Base-by-base conservation (phyloP, 2,329 filamentous ascomycete genomes). In the Neofusicoccum sp. region DNA sequence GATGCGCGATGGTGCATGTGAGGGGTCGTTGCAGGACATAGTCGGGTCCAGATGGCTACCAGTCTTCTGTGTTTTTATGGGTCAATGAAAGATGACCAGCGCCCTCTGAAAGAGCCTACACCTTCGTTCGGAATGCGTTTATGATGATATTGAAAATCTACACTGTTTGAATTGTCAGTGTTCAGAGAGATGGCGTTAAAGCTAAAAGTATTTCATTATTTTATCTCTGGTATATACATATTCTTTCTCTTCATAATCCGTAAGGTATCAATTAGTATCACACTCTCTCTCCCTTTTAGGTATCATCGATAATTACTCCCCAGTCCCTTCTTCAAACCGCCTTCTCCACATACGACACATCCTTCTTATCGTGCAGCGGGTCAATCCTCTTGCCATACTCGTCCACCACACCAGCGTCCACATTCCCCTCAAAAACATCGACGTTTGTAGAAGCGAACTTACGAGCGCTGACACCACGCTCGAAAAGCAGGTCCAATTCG, bases 401-500 rank as follows among this genome's bases (percentile, higher is more conserved):
- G 41, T 70, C 65, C 43, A 75, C 72, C 36, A 68, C 66, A 3
- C 34, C 47, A 68, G 70, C 61, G 68, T 65, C 30, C 71, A 61
- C 54, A 16, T 63, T 64, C 47, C 69, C 68, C 38, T 67, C 71
- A 63, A 85, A 86, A 4, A 85, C 83, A 71, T 86, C 80, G 1
- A 86, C 79, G 36, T 79, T 64, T 0, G 83, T 84, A 30, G 65
- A 74, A 1, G 85, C 83, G 71, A 95, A 96, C 68, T 91, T 88
- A 67, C 91, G 81, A 6, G 90, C 89, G 65, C 83, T 82, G 24
- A 93, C 78, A 1, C 83, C 79, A 63, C 84, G 82, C 77, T 96
- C 90, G 69, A 96, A 96, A 51, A 96, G 80, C 51, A 96, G 69
- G 72, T 96, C 91, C 60, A 96, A 78, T 75, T 96, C 92, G 6